Base-by-base conservation (phyloP, 805 yeast genomes). In the Kazachstania bromeliacearum region DNA sequence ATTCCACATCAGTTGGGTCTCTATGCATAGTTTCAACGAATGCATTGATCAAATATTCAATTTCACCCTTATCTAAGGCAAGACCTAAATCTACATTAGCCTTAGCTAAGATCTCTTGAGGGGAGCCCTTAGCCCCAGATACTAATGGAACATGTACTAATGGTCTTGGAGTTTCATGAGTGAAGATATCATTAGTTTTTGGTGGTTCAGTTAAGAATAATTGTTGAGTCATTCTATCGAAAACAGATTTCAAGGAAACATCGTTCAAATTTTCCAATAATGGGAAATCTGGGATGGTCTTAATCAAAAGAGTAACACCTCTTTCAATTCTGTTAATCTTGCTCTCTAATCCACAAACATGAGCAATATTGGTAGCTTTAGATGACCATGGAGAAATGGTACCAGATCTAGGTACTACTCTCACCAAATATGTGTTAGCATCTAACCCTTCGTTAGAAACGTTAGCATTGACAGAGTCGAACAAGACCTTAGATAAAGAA, bases 321-420 rank as follows among this genome's bases (percentile, higher is more conserved):
- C 98, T 77, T 67, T 92, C 99, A 39, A 92, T 78, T 51, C 97
- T 74, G 53, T 76, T 84, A 33, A 92, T 68, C 42, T 70, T 72
- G 14, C 70, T 67, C 26, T 68, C 72, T 42, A 92, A 70, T 7
- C 96, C 96, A 64, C 95, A 85, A 38, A 84, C 94, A 38, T 78
- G 75, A 35, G 88, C 73, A 47, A 92, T 92, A 63, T 92, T 89
- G 28, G 98, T 88, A 19, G 99, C 99, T 64, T 92, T 92, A 10
- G 97, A 88, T 7, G 96, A 85, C 99, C 99, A 92, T 23, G 98
- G 97, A 18, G 97, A 88, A 46, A 92, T 89, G 9, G 98, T 92
- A 42, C 98, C 98, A 6, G 87, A 67, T 60, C 97, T 76, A 30
- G 99, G 98, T 35, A 87, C 68, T 35, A 92, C 70, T 57, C 94